A percentile compares a stretch with the other conserved stretches of the same genome.
phyloP scores from a whole-genome alignment of 208 protist genomes.

The Acanthamoeba culbertsoni region DNA sequence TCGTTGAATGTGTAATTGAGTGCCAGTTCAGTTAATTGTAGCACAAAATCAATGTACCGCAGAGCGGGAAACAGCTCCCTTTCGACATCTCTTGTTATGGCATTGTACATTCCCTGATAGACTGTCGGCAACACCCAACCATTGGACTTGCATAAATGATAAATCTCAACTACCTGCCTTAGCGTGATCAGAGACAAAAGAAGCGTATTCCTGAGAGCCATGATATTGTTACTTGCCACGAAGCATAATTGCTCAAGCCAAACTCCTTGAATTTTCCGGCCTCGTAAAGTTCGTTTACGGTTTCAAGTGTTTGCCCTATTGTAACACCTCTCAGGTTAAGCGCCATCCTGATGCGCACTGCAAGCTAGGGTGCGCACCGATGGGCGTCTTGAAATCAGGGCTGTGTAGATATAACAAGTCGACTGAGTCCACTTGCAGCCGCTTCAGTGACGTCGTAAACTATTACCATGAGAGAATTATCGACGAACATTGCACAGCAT shows the following conservation, averaged over 20 bases:
- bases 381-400: conserved; percentile 17
- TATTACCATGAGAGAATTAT: background rate
- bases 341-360: background rate
- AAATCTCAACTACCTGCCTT: conserved; percentile 42
- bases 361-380: background rate
- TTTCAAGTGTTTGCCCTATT: background rate
- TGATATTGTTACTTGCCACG: conserved; percentile 47
- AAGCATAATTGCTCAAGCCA: conserved; percentile 24
- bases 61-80: background rate
- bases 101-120: conserved; percentile 54
- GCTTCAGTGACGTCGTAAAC: conserved; percentile 1
- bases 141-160: conserved; percentile 45
- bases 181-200: too few species aligned
- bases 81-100: conserved; percentile 36
- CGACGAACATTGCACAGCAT: background rate
- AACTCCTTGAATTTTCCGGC: conserved; percentile 56
- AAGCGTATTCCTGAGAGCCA: too few species aligned
- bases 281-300: background rate
- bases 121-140: conserved; percentile 38
- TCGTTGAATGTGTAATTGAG: background rate
- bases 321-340: background rate
- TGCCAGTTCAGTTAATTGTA: background rate
- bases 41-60: background rate
- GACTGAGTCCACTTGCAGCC: background rate
- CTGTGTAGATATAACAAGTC: conserved; percentile 30